Evolutionary conservation across 192 early-diverging fungal genomes (phyloP), one percentile per base, ranked within the genome.

Genomic region (Backusella mclennaniae): DNA sequence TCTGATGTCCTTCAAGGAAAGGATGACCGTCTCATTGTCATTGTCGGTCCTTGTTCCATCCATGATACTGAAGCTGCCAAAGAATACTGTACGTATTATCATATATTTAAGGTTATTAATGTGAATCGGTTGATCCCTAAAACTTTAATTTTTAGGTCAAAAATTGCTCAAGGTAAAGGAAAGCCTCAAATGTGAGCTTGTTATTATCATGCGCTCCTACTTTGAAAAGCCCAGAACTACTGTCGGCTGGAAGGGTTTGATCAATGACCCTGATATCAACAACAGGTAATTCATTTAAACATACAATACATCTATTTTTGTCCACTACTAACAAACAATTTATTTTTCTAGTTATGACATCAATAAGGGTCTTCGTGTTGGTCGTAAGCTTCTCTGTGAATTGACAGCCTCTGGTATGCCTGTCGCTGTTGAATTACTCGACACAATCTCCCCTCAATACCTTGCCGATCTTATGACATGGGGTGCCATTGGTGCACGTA

Each of bases 201-300:
- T 85, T 26, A 90, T 95, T 35, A 80, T 95, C 35, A 95, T 95
- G 94, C 87, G 94, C 68, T 91, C 92, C 49, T 95, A 95, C 87
- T 95, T 95, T 86, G 93, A 94, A 82, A 95, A 95, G 83, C 94
- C 94, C 9, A 85, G 93, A 73, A 93, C 92, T 12, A 94, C 92
- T 17, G 89, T 95, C 12, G 96, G 96, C 19, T 98, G 96, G 96
- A 97, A 97, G 83, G 97, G 96, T 31, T 86, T 98, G 41, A 98
- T 95, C 80, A 93, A 93, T 80, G 93, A 93, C 74, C 92, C 93
- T 31, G 82, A 87, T 31, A 83, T 93, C 39, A 91, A 95, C 80
- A 86, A 89, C 84, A 86, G 86, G 85, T 85, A 78, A 76, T 46
- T 0, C 4, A 23, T 78, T 68, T 66, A 14, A 15, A 44, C 3